phyloP scores from a whole-genome alignment of 2,329 filamentous ascomycete species.

The Fusarium globosum region DNA sequence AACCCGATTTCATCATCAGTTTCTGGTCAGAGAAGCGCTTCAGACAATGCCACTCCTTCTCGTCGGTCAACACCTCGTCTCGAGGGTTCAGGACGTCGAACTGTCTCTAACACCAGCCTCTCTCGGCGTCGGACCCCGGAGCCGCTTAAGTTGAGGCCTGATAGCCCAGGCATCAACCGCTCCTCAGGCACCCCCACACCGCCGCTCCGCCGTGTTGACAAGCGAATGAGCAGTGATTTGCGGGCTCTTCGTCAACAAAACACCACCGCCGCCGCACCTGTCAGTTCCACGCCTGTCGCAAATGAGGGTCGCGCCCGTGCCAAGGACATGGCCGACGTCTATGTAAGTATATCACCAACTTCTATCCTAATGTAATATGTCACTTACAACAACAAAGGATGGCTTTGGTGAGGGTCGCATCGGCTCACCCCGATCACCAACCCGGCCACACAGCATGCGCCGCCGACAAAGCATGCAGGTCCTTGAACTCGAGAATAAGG shows the following conservation, averaged over 20 bases:
- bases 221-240: slow-evolving; percentile 80
- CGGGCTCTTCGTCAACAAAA: slow-evolving; percentile 53
- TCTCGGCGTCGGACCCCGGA: slow-evolving; percentile 65
- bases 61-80: slow-evolving; percentile 40
- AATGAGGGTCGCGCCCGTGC: slow-evolving; percentile 88
- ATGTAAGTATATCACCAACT: slow-evolving; percentile 72
- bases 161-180: slow-evolving; percentile 66
- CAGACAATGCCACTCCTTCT: slow-evolving; percentile 48
- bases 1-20: slow-evolving; percentile 9
- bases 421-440: slow-evolving; percentile 90
- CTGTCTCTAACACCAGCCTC: slow-evolving; percentile 66
- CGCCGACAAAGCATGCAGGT: slow-evolving; percentile 98
- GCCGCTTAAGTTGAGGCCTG: slow-evolving; percentile 67
- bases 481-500: slow-evolving; percentile 85
- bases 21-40: slow-evolving; percentile 49
- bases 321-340: slow-evolving; percentile 92
- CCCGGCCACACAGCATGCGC: slow-evolving; percentile 93
- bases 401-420: slow-evolving; percentile 90
- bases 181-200: slow-evolving; percentile 65
- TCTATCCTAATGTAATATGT: slow-evolving; percentile 9
- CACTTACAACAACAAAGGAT: slow-evolving; percentile 69
- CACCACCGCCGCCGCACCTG: slow-evolving; percentile 45
- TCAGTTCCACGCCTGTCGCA: slow-evolving; percentile 72
- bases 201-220: slow-evolving; percentile 76
- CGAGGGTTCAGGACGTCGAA: slow-evolving; percentile 51